Percentiles rank a stretch among this genome's conserved stretches.
phyloP scores from a whole-genome alignment of 768 basidiomycete species.

The Russula sp. region DNA sequence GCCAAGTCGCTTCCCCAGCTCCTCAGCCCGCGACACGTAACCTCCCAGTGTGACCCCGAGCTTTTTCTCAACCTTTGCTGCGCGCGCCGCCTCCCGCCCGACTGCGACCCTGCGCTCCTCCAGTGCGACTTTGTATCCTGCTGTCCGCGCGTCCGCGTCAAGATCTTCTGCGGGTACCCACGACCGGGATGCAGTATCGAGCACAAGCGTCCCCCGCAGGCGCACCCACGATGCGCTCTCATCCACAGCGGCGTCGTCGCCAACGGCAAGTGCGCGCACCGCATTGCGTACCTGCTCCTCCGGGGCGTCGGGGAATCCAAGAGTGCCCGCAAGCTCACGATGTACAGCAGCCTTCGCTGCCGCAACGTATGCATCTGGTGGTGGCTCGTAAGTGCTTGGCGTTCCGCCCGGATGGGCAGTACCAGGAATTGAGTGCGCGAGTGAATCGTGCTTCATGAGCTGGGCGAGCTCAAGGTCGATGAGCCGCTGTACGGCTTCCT shows the following conservation, averaged over 20 bases:
- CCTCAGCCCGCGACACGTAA: slow-evolving; percentile 73
- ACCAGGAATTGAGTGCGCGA: slow-evolving; percentile 85
- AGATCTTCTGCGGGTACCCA: slow-evolving; percentile 70
- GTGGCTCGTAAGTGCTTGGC: slow-evolving; percentile 63
- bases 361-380: slow-evolving; percentile 73
- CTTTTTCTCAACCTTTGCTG: slow-evolving; percentile 87
- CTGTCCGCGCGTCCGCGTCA: slow-evolving; percentile 54
- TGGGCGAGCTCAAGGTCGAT: slow-evolving; percentile 75
- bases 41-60: slow-evolving; percentile 85
- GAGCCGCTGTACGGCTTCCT: slow-evolving; percentile 50
- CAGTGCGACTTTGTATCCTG: slow-evolving; percentile 62
- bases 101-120: slow-evolving; percentile 65
- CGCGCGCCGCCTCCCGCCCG: slow-evolving; percentile 76
- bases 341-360: slow-evolving; percentile 71
- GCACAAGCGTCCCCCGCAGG: slow-evolving; percentile 59
- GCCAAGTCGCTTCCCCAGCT: slow-evolving; percentile 58
- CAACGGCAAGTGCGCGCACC: slow-evolving; percentile 52
- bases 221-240: slow-evolving; percentile 70
- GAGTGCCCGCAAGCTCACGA: slow-evolving; percentile 68
- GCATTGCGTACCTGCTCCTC: slow-evolving; percentile 78
- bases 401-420: slow-evolving; percentile 73
- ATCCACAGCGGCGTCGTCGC: slow-evolving; percentile 57
- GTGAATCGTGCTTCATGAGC: slow-evolving; percentile 83
- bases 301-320: slow-evolving; percentile 84
- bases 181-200: slow-evolving; percentile 49